Percentiles rank a stretch among this genome's conserved stretches.
phyloP scores from a whole-genome alignment of 306 rosid species.

The Begonia peltatifolia region DNA sequence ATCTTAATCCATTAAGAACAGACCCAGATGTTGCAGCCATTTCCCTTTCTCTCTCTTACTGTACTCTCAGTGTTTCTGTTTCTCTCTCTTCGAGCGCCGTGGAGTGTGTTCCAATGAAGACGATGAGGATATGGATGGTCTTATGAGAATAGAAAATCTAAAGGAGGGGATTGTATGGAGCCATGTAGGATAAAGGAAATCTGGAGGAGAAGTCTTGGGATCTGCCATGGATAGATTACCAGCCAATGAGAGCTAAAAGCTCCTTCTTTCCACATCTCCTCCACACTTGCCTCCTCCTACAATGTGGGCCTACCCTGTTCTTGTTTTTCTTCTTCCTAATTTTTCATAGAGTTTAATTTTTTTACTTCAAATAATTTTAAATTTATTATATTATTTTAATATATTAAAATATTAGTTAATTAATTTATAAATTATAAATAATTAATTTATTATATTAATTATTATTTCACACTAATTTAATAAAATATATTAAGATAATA shows the following conservation, averaged over 20 bases:
- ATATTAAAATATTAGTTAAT: too few relatives aligned
- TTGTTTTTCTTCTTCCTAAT: too few relatives aligned
- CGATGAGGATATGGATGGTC: background rate
- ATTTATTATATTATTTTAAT: too few relatives aligned
- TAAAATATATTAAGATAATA: too few relatives aligned
- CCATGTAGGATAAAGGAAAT: constrained; percentile 67
- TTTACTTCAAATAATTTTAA: too few relatives aligned
- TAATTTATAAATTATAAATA: too few relatives aligned
- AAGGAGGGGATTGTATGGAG: constrained; percentile 23
- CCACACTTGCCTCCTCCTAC: background rate
- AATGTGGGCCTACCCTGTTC: too few relatives aligned
- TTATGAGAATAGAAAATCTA: constrained; percentile 18
- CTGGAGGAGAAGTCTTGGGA: constrained; percentile 32
- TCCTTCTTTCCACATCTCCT: constrained; percentile 33
- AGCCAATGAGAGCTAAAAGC: constrained; percentile 49
- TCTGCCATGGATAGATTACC: constrained; percentile 65
- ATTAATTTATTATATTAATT: too few relatives aligned
- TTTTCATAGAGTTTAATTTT: too few relatives aligned
- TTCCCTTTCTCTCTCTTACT: background rate
- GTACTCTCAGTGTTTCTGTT: background rate
- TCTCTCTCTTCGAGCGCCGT: background rate
- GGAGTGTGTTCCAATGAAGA: background rate
- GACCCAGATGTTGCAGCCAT: constrained; percentile 97
- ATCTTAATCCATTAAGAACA: constrained; percentile 62
- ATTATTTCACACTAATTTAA: too few relatives aligned